Conservation (phyloP, 2,329 filamentous ascomycete genomes). For the Diaporthe humulicola region DNA sequence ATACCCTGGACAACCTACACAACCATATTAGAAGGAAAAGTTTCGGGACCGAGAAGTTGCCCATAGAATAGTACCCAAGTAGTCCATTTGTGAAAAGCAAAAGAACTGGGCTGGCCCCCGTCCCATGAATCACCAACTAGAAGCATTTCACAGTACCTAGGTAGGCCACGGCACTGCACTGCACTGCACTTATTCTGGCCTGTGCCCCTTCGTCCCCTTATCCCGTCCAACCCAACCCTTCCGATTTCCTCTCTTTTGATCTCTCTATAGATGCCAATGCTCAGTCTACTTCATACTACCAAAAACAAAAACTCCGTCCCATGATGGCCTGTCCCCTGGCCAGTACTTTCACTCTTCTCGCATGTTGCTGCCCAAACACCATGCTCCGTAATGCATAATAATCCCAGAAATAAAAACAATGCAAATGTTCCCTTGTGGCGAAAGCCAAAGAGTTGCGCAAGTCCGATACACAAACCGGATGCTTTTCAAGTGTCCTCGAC, state of each 20-base stretch:
- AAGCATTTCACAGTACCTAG: neutral
- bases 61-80: slow-evolving; percentile 24
- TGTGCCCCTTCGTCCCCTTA: too few species aligned
- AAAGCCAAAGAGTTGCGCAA: neutral
- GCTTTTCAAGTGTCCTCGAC: neutral
- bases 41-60: slow-evolving; percentile 10
- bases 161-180: neutral
- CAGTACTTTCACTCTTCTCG: neutral
- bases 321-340: neutral
- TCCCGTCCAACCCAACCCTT: too few species aligned
- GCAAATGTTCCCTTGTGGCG: neutral
- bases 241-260: neutral
- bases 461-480: neutral
- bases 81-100: slow-evolving; percentile 22
- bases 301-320: neutral
- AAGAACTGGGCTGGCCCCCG: slow-evolving; percentile 18
- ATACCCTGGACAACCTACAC: slow-evolving; percentile 10
- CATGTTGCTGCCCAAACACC: slow-evolving; percentile 14
- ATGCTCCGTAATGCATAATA: slow-evolving; percentile 16
- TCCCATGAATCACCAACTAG: neutral
- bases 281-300: neutral
- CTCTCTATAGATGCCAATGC: neutral
- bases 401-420: neutral
- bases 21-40: slow-evolving; percentile 23
- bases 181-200: neutral